Conservation (phyloP, 805 yeast genomes). For the Ascoidea rubescens region DNA sequence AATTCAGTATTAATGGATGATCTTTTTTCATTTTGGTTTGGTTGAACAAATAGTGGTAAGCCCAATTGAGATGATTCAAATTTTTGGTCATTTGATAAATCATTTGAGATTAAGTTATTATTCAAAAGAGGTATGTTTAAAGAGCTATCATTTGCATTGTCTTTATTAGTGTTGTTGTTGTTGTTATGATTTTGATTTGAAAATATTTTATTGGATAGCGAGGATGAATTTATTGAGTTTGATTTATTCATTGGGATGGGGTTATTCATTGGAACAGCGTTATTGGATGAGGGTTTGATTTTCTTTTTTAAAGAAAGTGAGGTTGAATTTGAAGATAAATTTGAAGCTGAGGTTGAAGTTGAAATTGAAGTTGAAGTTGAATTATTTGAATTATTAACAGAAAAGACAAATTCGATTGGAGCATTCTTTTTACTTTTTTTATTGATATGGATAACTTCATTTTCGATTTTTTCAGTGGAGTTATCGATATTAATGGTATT, state of each 20-base stretch:
- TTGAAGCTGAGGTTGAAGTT: no score
- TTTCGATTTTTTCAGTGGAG: neutral
- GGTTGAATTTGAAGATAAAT: neutral
- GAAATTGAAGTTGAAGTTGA: neutral
- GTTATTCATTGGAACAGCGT: neutral
- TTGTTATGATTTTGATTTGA: neutral
- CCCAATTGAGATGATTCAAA: no score
- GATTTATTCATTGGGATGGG: neutral
- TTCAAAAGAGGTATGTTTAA: no score
- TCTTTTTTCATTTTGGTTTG: no score
- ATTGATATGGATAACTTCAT: neutral
- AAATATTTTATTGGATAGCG: no score
- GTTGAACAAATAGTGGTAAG: no score
- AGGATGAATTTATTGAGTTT: no score
- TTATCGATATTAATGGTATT: no score
- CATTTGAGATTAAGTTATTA: no score
- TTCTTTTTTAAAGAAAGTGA: neutral
- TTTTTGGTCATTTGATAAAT: no score
- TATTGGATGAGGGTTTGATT: neutral
- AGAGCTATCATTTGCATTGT: neutral
- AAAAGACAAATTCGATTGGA: neutral
- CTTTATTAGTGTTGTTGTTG: neutral
- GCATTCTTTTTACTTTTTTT: neutral
- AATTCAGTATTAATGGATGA: no score
- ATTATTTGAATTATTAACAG: neutral